phyloP scores from a whole-genome alignment of 2,329 filamentous ascomycete species.

The Pyrenochaeta sp. region DNA sequence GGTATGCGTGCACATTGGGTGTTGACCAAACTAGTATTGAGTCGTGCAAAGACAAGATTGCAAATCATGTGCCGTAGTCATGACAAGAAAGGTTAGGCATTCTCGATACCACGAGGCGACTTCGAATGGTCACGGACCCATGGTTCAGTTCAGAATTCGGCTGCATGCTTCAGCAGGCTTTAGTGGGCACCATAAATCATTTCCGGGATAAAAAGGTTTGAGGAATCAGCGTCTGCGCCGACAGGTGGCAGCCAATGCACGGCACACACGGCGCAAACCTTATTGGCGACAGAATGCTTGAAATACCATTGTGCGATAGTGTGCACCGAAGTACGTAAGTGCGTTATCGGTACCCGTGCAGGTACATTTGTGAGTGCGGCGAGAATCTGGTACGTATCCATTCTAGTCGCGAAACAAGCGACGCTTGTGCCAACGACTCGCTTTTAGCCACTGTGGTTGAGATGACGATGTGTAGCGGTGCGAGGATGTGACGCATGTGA shows the following conservation, averaged over 20 bases:
- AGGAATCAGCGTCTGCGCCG: not conserved
- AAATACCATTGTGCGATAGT: too few relatives aligned
- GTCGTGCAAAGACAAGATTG: not conserved
- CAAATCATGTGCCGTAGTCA: not conserved
- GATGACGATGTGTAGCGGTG: not conserved
- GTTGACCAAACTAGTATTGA: not conserved
- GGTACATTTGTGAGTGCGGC: too few relatives aligned
- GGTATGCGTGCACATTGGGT: not conserved
- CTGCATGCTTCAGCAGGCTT: not conserved
- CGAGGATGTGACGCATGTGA: not conserved
- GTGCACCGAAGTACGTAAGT: too few relatives aligned
- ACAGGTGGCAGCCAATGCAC: not conserved
- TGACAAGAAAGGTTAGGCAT: not conserved
- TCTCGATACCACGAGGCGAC: not conserved
- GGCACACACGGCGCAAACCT: not conserved
- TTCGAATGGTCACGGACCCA: not conserved
- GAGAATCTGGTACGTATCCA: too few relatives aligned
- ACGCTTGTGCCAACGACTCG: not conserved
- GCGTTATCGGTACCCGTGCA: too few relatives aligned
- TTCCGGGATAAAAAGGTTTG: not conserved
- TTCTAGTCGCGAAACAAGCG: too few relatives aligned
- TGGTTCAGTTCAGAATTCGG: not conserved
- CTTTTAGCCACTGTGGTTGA: not conserved
- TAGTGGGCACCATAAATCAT: not conserved
- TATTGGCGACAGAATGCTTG: not conserved